phyloP scores from a whole-genome alignment of 768 basidiomycete genomes.

The Lentinula sp. region DNA sequence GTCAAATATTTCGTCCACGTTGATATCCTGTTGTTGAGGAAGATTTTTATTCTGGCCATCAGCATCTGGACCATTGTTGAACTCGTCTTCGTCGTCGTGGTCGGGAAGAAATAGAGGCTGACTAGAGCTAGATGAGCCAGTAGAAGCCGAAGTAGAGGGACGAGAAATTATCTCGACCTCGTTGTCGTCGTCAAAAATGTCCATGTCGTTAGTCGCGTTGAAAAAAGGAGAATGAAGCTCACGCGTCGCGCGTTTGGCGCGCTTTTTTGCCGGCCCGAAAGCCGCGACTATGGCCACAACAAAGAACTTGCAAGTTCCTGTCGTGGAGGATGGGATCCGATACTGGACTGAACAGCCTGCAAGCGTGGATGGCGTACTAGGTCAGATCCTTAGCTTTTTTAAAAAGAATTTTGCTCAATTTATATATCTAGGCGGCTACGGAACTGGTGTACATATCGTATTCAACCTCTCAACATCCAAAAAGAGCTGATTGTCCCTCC shows the following conservation, averaged over 20 bases:
- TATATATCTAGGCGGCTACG: constrained; percentile 17
- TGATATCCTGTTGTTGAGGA: constrained; percentile 33
- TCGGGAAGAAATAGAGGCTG: constrained; percentile 52
- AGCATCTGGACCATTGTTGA: constrained; percentile 13
- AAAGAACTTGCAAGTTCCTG: constrained; percentile 28
- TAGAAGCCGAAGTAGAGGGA: constrained; percentile 1
- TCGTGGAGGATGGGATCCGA: constrained; percentile 69
- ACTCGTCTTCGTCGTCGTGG: constrained; percentile 42
- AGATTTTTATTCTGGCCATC: constrained; percentile 24
- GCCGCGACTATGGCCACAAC: neutral
- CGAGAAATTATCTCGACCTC: constrained; percentile 12
- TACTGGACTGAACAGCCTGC: constrained; percentile 80
- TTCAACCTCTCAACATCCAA: neutral
- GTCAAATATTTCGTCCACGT: constrained; percentile 38
- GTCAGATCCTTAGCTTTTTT: neutral
- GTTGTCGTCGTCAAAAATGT: constrained; percentile 50
- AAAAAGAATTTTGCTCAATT: neutral
- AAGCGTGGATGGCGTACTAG: constrained; percentile 4
- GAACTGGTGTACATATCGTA: constrained; percentile 25
- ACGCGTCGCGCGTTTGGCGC: constrained; percentile 9
- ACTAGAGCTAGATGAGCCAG: neutral
- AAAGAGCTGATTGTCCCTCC: constrained; percentile 3
- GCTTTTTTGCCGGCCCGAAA: neutral
- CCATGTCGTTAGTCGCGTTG: constrained; percentile 16
- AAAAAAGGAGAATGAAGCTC: neutral